Evolutionary conservation across 2,329 filamentous ascomycete genomes (phyloP), one percentile per base, ranked within the genome.

Genomic region (Trichophyton rubrum): DNA sequence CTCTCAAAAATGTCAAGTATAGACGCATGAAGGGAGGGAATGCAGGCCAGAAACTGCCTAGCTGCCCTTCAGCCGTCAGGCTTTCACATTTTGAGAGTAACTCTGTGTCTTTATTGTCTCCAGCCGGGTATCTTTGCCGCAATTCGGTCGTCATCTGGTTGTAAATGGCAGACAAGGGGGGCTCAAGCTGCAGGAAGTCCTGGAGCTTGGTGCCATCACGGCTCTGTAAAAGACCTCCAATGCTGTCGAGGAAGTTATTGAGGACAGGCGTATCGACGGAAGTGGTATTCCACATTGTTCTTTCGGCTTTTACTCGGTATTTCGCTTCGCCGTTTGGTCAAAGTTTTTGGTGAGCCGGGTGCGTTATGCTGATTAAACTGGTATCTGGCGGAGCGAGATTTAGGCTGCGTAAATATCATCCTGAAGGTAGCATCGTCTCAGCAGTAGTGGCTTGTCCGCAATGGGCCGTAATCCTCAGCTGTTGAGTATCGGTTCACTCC

Each of bases 1-100:
- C 89, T 60, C 90, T 79, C 78, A 92, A 83, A 67, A 91, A 95
- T 51, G 82, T 78, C 64, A 96, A 79, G 68, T 95, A 96, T 57
- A 89, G 84, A 67, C 84, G 87, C 72, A 95, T 83, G 69, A 96
- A 95, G 1, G 84, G 81, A 57, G 87, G 78, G 70, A 96, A 90
- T 0, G 87, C 83, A 0, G 84, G 82, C 89, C 90, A 95, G 0
- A 85, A 81, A 47, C 81, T 84, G 64, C 82, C 79, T 1, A 84
- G 85, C 58, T 87, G 83, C 0, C 79, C 77, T 1, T 83, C 80
- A 47, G 86, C 85, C 1, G 92, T 78, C 9, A 81, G 76, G 53
- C 80, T 76, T 58, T 78, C 79, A 64, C 89, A 83, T 63, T 85
- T 78, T 62, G 77, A 78, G 35, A 70, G 67, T 41, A 75, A 64